Evolutionary conservation across 345 rosid genomes (phyloP), one percentile per base, ranked within the genome.

Genomic region (Brassica incana): DNA sequence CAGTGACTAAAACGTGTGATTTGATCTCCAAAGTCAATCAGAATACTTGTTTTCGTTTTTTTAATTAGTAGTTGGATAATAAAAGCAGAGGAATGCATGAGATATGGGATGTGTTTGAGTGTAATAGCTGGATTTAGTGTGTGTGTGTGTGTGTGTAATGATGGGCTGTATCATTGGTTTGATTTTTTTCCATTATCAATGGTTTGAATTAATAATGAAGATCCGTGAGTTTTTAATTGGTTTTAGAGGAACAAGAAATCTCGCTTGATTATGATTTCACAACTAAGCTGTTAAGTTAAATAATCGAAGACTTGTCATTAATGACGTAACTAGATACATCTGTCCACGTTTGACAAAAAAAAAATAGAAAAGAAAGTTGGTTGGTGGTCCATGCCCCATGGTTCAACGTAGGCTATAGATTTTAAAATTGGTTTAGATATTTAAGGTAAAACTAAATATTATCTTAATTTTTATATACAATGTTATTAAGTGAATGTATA

Each of bases 41-140:
- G 12, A 15, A 25, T 12, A 58, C 29, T 75, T 12, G 58, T 64
- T 48, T 64, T 40, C 10, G 2, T 38, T 38, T 8, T 16, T 18
- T 30, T 30, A 23, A 29, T 33, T 52, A 32, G 52, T 76, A 6
- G 75, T 63, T 77, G 65, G 64, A 52, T 52, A 52, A 63, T 63
- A 77, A 77, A 48, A 62, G 1, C 1, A 48, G 50, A 69, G 43
- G 9, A 8, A 56, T 2, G 15, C 70, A 63, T 16, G 23, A 33
- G 30, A 50, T 20, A 1, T 18, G 75, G 75, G 65, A 56, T 78
- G 16, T 77, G 36, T 33, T 33, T 54, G 48, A 65, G 33, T 65
- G 38, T n/a, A 63, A 62, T 16, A 64, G 81, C 58, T 77, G 59
- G 71, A 52, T 30, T 69, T 35, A 23, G 65, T 77, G 23, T 65